Percentiles rank a stretch among this genome's conserved stretches.
phyloP scores from a whole-genome alignment of 2,329 filamentous ascomycete genomes.

The Colletotrichum nymphaeae region DNA sequence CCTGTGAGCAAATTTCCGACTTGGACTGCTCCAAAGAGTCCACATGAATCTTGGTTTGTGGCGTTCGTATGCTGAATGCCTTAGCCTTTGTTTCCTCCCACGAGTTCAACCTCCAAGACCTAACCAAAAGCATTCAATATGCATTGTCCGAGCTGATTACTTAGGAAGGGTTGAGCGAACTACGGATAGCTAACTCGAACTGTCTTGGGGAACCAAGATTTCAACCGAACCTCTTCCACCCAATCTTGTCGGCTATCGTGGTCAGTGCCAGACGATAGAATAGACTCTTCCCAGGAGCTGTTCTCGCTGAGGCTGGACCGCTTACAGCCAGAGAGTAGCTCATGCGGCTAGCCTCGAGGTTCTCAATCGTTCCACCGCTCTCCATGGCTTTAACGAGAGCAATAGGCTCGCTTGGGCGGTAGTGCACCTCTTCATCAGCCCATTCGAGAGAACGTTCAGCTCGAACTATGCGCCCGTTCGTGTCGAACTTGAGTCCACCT shows the following conservation, averaged over 20 bases:
- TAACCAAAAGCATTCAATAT: neutral
- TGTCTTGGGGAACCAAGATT: neutral
- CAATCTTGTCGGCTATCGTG: neutral
- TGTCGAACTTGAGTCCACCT: slow-evolving; percentile 15
- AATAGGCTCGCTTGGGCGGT: slow-evolving; percentile 36
- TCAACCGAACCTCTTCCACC: neutral
- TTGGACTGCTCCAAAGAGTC: neutral
- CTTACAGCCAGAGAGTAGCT: neutral
- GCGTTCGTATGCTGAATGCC: neutral
- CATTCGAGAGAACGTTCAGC: slow-evolving; percentile 36
- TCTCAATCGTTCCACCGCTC: slow-evolving; percentile 16
- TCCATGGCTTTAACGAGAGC: slow-evolving; percentile 38
- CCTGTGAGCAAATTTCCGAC: neutral
- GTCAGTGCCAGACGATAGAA: neutral
- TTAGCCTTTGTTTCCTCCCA: slow-evolving; percentile 17
- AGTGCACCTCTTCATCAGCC: slow-evolving; percentile 39
- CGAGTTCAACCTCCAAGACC: slow-evolving; percentile 17
- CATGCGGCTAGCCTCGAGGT: slow-evolving; percentile 11
- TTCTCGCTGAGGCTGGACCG: slow-evolving; percentile 3
- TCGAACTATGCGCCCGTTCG: neutral
- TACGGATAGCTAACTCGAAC: neutral
- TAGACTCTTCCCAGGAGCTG: too few species aligned
- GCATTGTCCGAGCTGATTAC: neutral
- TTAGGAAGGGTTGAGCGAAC: neutral
- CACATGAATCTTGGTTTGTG: neutral